Evolutionary conservation across 371 early-diverging fungal genomes (phyloP).

Genomic region (Massospora cicadina): DNA sequence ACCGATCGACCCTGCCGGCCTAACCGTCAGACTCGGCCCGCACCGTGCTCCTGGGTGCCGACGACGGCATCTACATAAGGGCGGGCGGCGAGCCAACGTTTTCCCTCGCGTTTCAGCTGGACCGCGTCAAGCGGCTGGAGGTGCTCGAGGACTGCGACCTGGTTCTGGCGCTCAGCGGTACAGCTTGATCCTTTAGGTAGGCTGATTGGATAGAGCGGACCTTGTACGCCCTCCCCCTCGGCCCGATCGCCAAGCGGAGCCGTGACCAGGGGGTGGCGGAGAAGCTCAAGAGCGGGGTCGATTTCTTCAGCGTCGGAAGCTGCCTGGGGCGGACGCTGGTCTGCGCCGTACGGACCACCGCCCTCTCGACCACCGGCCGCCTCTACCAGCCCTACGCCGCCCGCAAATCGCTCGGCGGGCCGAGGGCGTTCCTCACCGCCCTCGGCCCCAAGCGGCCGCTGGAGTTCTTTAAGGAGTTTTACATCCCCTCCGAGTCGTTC

Average conservation of each 20-base stretch:
- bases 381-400: slow-evolving; percentile 33
- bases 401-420: background rate
- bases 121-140: background rate
- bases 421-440: background rate
- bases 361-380: slow-evolving; percentile 46
- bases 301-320: slow-evolving; percentile 65
- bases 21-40: slow-evolving; percentile 17
- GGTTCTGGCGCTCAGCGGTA: slow-evolving; percentile 3
- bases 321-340: slow-evolving; percentile 51
- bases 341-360: slow-evolving; percentile 45
- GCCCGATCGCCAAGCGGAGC: background rate
- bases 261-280: background rate
- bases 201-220: background rate
- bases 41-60: slow-evolving; percentile 68
- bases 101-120: background rate
- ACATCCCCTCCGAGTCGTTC: slow-evolving; percentile 65
- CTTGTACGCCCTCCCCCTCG: background rate
- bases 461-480: slow-evolving; percentile 38
- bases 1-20: slow-evolving; percentile 7
- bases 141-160: slow-evolving; percentile 6
- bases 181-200: background rate
- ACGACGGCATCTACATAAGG: slow-evolving; percentile 55
- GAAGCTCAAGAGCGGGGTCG: slow-evolving; percentile 25
- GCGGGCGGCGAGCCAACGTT: slow-evolving; percentile 14
- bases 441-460: background rate